Evolutionary conservation across 1,284 basidiomycete genomes (phyloP), one percentile per base, ranked within the genome.

Genomic region (Golubevia sp.): DNA sequence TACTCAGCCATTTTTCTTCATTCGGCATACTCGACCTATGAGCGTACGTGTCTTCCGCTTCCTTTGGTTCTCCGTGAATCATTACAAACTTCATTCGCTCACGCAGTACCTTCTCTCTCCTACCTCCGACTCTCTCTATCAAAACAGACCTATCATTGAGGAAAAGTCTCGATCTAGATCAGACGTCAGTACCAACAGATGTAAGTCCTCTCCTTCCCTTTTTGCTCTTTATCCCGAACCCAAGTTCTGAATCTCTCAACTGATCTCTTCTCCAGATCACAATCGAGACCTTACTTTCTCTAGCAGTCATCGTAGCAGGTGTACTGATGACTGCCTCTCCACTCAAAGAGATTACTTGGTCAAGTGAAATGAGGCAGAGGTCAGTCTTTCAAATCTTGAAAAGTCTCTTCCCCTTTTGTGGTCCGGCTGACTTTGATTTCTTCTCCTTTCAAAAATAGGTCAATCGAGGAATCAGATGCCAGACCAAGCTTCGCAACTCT

Each of bases 1-100:
- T n/a, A 34, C 4, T 5, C 30, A 34, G 68, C 74, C 38, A 61
- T 73, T 2, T 73, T 77, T 59, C 61, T 77, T 8, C 74, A 77
- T 49, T 63, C 70, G 2, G 74, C 74, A 55, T 77, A 77, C 59
- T 77, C 74, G 24, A 77, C 74, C 49, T 77, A 77, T 58, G 74
- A 77, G 61, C 71, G 70, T 70, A 59, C 62, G 70, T 64, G 8
- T 11, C 50, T 52, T 26, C 13, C 13, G 21, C 6, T 7, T 26
- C 25, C 30, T 34, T 34, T 11, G 30, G 11, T 34, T 34, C 30
- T 34, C 11, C 4, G 11, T 34, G 11, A 34, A 3, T 3, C 4
- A 34, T 34, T 11, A 34, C 30, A 3, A 11, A 3, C 4, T 34
- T 34, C 30, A 34, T 34, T 34, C 30, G 4, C 30, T 11, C 11